phyloP scores from a whole-genome alignment of 2,329 filamentous ascomycete species.

The Exophiala bonariae region DNA sequence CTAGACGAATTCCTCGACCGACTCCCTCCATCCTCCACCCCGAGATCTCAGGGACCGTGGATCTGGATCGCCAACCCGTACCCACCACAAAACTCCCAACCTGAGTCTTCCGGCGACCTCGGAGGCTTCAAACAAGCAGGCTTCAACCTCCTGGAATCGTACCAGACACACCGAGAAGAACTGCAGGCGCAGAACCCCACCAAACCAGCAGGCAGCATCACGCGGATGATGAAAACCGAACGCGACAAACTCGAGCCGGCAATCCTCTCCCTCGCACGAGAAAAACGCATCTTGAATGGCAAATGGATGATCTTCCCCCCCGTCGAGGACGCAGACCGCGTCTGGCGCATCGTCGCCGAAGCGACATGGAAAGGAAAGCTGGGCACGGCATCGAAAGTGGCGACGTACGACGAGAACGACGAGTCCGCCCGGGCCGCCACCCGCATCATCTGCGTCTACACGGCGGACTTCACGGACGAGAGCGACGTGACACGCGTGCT shows the following conservation, averaged over 20 bases:
- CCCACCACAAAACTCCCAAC: constrained; percentile 36
- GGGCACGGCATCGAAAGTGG: constrained; percentile 72
- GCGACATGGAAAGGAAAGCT: constrained; percentile 69
- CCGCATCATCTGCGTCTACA: constrained; percentile 76
- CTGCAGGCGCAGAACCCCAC: constrained; percentile 38
- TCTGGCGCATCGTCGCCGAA: constrained; percentile 67
- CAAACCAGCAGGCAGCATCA: constrained; percentile 29
- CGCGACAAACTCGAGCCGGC: constrained; percentile 49
- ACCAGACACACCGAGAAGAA: constrained; percentile 47
- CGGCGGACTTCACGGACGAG: constrained; percentile 68
- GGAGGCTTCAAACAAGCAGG: constrained; percentile 55
- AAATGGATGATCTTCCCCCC: constrained; percentile 75
- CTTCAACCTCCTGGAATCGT: constrained; percentile 53
- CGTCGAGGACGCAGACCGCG: constrained; percentile 55
- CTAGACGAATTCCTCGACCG: constrained; percentile 66
- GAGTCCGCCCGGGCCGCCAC: not conserved
- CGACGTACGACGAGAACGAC: constrained; percentile 38
- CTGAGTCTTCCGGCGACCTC: constrained; percentile 46
- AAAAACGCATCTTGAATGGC: constrained; percentile 30
- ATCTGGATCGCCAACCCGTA: constrained; percentile 72
- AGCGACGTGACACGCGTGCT: constrained; percentile 70
- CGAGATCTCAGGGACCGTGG: constrained; percentile 57
- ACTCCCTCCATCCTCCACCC: constrained; percentile 66
- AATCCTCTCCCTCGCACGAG: constrained; percentile 62
- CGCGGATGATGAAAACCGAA: constrained; percentile 41